Base-by-base conservation (phyloP, 345 rosid species). In the Pistacia atlantica region DNA sequence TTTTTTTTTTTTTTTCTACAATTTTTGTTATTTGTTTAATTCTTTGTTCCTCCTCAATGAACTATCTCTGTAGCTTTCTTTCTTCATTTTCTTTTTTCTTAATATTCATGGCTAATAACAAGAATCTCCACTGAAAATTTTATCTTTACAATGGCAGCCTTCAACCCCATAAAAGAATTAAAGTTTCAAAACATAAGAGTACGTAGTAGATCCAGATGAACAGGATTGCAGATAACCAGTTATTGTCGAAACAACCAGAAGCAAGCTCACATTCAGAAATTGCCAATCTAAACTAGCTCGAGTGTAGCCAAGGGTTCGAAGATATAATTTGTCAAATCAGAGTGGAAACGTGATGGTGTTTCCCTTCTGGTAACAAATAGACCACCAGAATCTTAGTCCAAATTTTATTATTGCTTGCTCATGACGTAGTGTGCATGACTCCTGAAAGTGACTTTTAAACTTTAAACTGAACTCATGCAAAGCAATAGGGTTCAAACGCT, bases 341-440 rank as follows among this genome's bases (percentile, higher is more conserved):
- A 45, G 54, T 9, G 65, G 45, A 66, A 66, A 76, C 73, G 66
- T 76, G 73, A 49, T 6, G 10, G 57, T 75, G 78, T 75, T 75
- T 75, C 73, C 67, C 25, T 58, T 31, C n/a, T 20, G 57, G 73
- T 67, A 48, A 67, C 79, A 67, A 67, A 67, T 67, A 66, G 72
- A 55, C 78, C 72, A 67, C 33, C 38, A 16, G 54, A 56, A 16
- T 25, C 35, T 48, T 18, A 22, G 56, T 66, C 57, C 42, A 59
- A 45, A 25, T 60, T n/a, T 28, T 33, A 56, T 28, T 31, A 42
- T 48, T 67, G 66, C 66, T 67, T 57, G 31, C 13, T 37, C 20
- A 35, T 76, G 73, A 76, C 79, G 59, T 67, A 46, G 66, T 67
- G 69, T 67, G 78, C 73, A 67, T 75, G 78, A 17, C 13, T 67